Evolutionary conservation across 2,329 filamentous ascomycete genomes (phyloP).

Genomic region (Eutypella sp.): DNA sequence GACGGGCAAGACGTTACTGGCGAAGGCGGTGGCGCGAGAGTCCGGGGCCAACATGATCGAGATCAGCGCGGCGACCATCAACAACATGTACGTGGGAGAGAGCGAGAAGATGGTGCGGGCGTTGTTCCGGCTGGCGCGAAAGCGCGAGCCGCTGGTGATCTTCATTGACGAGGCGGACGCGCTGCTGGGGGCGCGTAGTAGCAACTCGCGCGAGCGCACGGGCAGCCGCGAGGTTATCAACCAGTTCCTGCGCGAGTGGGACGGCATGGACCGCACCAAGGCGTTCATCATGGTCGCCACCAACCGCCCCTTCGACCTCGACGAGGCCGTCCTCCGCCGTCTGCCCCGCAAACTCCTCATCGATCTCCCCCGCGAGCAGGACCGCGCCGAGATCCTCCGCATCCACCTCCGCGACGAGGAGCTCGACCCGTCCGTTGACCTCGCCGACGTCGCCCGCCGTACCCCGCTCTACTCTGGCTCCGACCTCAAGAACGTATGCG

Average conservation of each 20-base stretch:
- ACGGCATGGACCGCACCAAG: constrained; percentile 74
- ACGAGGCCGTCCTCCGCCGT: constrained; percentile 77
- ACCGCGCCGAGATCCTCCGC: constrained; percentile 62
- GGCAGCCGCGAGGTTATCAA: constrained; percentile 89
- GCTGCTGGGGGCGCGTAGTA: constrained; percentile 75
- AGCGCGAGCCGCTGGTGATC: constrained; percentile 85
- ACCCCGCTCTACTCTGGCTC: constrained; percentile 79
- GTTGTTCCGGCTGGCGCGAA: constrained; percentile 85
- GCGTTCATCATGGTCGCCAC: constrained; percentile 99
- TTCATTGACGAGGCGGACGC: constrained; percentile 98
- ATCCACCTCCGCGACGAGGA: constrained; percentile 67
- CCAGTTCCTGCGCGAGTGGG: constrained; percentile 95
- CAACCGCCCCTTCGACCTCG: constrained; percentile 90
- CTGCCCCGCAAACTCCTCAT: constrained; percentile 68
- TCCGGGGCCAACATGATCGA: constrained; percentile 73
- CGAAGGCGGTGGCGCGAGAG: constrained; percentile 65
- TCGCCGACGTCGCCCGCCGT: constrained; percentile 57
- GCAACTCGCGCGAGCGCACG: constrained; percentile 58
- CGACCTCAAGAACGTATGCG: constrained; percentile 77
- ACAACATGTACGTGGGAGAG: constrained; percentile 95
- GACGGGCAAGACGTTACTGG: constrained; percentile 67
- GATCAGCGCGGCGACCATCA: constrained; percentile 83
- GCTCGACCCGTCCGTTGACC: constrained; percentile 55
- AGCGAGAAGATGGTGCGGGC: constrained; percentile 94
- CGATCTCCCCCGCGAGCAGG: constrained; percentile 63